Evolutionary conservation across 257 asterid genomes (phyloP), one percentile per base, ranked within the genome.

Genomic region (Voacanga thouarsii): DNA sequence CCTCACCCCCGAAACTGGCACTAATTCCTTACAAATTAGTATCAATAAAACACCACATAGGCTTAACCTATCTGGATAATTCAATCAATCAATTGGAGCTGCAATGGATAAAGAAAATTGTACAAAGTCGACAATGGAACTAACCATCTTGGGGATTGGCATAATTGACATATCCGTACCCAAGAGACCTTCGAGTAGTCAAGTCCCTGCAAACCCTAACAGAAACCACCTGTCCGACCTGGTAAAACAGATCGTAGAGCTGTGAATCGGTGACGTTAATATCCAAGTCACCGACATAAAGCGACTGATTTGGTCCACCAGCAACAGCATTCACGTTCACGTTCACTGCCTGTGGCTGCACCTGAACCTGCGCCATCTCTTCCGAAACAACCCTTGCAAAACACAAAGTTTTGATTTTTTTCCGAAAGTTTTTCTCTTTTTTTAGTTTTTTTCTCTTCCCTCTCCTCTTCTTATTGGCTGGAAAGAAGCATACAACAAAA

Each of bases 171-270:
- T 95, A 95, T 73, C 98, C 99, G 56, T 95, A 95, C 30, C 99
- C 97, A 21, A 95, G 97, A 12, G 98, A 91, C 11, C 88, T 83
- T 16, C 91, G 90, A 75, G 80, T 91, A 23, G 92, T 82, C 89
- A 89, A 84, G 80, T 95, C 98, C 88, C 92, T 86, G 72, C 99
- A 95, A 80, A 95, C 91, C 94, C 97, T 90, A 83, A 93, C 96
- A 16, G 99, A 95, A 19, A 91, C 97, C 78, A 95, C 94, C n/a
- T 89, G 97, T 18, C 94, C 96, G 68, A 93, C 85, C 90, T 93
- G 96, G 75, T 77, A 86, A 85, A 95, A 95, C 85, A 95, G 87
- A 81, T 94, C 98, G 83, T 89, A 94, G 24, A 94, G 88, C 72
- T 94, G 99, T 39, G 95, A 87, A 78, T 95, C 98, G 12, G 94